Evolutionary conservation across 2,329 filamentous ascomycete genomes (phyloP).

Genomic region (Sarocladium kiliense): DNA sequence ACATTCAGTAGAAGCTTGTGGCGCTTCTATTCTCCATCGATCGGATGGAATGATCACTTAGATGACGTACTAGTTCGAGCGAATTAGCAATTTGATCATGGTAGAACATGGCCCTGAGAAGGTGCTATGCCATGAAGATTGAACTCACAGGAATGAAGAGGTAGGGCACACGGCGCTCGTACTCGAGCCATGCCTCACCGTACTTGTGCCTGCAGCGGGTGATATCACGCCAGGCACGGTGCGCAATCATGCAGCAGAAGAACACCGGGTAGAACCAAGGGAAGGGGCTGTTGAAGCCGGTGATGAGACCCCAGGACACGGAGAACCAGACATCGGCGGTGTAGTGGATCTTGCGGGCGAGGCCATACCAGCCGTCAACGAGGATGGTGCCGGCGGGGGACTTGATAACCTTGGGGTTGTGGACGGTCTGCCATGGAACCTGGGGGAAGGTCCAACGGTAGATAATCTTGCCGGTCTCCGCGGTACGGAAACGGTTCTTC

Average conservation of each 20-base stretch:
- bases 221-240: constrained; percentile 73
- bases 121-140: too few species aligned
- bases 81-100: constrained; percentile 14
- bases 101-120: too few species aligned
- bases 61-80: constrained; percentile 33
- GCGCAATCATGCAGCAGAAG: constrained; percentile 76
- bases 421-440: constrained; percentile 78
- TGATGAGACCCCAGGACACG: constrained; percentile 45
- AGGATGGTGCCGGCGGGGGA: constrained; percentile 71
- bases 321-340: constrained; percentile 45
- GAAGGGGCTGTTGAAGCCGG: constrained; percentile 62
- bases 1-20: too few species aligned
- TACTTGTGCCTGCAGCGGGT: constrained; percentile 74
- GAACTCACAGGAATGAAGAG: constrained; percentile 69
- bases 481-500: constrained; percentile 85
- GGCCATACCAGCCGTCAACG: constrained; percentile 79
- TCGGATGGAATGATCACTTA: too few species aligned
- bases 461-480: constrained; percentile 66
- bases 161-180: constrained; percentile 73
- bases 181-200: constrained; percentile 75
- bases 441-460: constrained; percentile 81
- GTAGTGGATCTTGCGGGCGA: constrained; percentile 60
- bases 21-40: too few species aligned
- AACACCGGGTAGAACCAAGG: constrained; percentile 90
- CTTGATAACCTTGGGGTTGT: constrained; percentile 74